Evolutionary conservation across 352 stramenopile genomes (phyloP), one percentile per base, ranked within the genome.

Genomic region (Globisporangium paroecandrum): DNA sequence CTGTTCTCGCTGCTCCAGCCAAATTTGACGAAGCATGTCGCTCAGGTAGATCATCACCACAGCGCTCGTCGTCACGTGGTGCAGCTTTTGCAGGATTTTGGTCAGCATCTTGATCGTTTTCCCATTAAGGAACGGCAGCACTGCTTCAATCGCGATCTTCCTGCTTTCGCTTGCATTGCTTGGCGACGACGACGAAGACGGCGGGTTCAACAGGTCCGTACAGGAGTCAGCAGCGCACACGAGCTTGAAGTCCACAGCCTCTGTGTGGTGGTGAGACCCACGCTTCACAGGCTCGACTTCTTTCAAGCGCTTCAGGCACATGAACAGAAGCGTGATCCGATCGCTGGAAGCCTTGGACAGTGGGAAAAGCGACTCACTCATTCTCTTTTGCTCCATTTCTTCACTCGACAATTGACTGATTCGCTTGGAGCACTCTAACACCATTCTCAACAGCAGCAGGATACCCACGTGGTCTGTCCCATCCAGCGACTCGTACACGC

Each of bases 251-350:
- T 93, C 76, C 25, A 80, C 58, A 0, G 56, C 15, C 2, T 73
- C 57, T 0, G 64, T 53, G 10, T 68, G 58, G 29, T 8, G 32
- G 25, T 4, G 15, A 1, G 27, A 38, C 1, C 25, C 41, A 43
- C 41, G 41, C 0, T 66, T 22, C 0, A 72, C 63, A 34, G 74
- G 67, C 0, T 60, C 68, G 12, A 87, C 68, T 4, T 91, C 82
- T 62, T 88, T 91, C 2, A 92, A 58, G 2, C 87, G 85, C 63
- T 94, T 94, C 32, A 92, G 61, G 38, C 86, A 94, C 84, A 92
- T 83, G 59, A 94, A 91, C 22, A 94, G 56, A 5, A 94, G 66
- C 4, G 82, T 87, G 18, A 89, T 70, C 27, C 83, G 82, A 62
- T 92, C 81, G 15, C 56, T 80, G 12, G 76, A 77, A 15, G 68